Conservation (phyloP, 768 basidiomycete genomes). For the Auricularia sp. region DNA sequence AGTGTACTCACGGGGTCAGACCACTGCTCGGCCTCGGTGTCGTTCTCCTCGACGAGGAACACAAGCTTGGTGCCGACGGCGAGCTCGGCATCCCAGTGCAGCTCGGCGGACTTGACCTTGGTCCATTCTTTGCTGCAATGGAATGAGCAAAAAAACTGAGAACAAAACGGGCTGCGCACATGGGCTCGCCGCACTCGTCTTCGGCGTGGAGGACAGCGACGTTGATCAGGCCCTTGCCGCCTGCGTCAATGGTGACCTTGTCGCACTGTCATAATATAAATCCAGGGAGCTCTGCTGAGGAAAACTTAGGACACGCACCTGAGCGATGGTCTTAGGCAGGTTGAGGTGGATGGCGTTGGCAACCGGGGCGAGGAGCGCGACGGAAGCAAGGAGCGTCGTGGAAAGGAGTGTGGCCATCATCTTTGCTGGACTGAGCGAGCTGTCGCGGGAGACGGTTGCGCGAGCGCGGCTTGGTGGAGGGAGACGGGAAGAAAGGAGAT, state of each 20-base stretch:
- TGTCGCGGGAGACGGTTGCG: too few relatives aligned
- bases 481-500: too few relatives aligned
- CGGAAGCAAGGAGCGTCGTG: not conserved
- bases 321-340: not conserved
- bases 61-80: not conserved
- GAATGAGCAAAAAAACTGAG: not conserved
- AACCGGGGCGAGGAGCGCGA: not conserved
- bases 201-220: not conserved
- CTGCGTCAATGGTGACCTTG: not conserved
- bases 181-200: constrained; percentile 1
- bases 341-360: not conserved
- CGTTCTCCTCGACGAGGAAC: constrained; percentile 3
- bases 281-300: too few relatives aligned
- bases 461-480: too few relatives aligned
- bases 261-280: not conserved
- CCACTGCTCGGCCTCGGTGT: not conserved
- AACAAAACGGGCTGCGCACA: not conserved
- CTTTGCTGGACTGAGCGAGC: not conserved
- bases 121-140: not conserved
- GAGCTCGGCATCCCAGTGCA: not conserved
- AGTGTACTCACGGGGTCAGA: not conserved
- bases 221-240: not conserved
- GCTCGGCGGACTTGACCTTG: not conserved
- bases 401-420: constrained; percentile 2
- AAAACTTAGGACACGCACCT: not conserved